Evolutionary conservation across 305 asterid species (phyloP).

Genomic region (Fraxinus paxiana): DNA sequence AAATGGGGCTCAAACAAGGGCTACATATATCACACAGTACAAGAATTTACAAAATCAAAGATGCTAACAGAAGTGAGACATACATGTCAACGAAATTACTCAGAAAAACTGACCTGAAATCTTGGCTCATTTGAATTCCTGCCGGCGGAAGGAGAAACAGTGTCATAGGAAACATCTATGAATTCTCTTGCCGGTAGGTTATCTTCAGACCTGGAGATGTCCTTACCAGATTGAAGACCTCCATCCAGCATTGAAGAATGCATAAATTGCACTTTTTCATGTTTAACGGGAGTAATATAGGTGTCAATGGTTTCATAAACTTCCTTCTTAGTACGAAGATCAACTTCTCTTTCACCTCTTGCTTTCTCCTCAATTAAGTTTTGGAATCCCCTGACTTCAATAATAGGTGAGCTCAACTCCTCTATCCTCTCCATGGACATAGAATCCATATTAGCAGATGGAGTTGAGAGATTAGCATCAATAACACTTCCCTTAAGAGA

Average conservation of each 20-base stretch:
- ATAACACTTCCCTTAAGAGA: slow-evolving; percentile 28
- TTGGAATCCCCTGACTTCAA: slow-evolving; percentile 26
- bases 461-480: slow-evolving; percentile 31
- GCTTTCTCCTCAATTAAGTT: slow-evolving; percentile 25
- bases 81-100: slow-evolving; percentile 11
- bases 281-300: slow-evolving; percentile 34
- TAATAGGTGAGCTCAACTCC: slow-evolving; percentile 31
- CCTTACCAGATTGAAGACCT: slow-evolving; percentile 32
- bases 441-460: slow-evolving; percentile 23
- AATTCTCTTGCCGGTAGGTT: slow-evolving; percentile 32
- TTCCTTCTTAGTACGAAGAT: slow-evolving; percentile 27
- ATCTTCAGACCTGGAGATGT: slow-evolving; percentile 28
- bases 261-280: slow-evolving; percentile 27
- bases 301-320: slow-evolving; percentile 30
- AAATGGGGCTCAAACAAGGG: neutral
- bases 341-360: slow-evolving; percentile 32
- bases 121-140: slow-evolving; percentile 32
- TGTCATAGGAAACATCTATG: slow-evolving; percentile 21
- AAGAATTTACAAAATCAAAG: slow-evolving; percentile 6
- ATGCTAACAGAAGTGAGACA: slow-evolving; percentile 7
- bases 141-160: slow-evolving; percentile 30
- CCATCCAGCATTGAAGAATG: slow-evolving; percentile 30
- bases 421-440: slow-evolving; percentile 30
- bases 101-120: slow-evolving; percentile 41
- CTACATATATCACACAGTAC: slow-evolving; percentile 8